A percentile compares a stretch with the other conserved stretches of the same genome.
Conservation (phyloP, 352 stramenopile genomes). For the Stramenopiles sp. region DNA sequence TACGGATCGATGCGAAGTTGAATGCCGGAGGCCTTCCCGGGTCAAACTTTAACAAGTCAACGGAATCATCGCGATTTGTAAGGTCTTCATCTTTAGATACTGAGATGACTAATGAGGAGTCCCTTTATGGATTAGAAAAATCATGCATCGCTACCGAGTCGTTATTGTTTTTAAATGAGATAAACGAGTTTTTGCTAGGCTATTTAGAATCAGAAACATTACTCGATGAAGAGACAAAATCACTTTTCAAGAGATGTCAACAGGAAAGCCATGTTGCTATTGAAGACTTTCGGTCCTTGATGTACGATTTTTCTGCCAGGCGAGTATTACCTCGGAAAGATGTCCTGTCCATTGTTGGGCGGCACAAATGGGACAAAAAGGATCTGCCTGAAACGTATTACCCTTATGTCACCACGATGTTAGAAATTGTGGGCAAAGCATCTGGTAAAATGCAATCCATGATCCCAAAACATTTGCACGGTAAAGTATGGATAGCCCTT, state of each 20-base stretch:
- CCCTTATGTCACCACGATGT: constrained; percentile 2
- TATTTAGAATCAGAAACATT: not conserved
- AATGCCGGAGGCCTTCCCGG: not conserved
- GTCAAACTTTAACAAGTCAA: no score
- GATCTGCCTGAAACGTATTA: constrained; percentile 11
- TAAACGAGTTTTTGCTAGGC: not conserved
- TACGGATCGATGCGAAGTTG: not conserved
- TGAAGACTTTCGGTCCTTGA: not conserved
- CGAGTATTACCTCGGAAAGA: not conserved
- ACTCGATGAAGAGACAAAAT: not conserved
- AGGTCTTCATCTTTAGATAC: not conserved
- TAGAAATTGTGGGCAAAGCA: constrained; percentile 3
- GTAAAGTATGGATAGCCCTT: not conserved
- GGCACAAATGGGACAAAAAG: constrained; percentile 5
- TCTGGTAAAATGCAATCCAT: constrained; percentile 9
- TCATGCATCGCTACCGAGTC: not conserved
- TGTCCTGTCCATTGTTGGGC: not conserved
- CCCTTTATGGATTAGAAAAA: not conserved
- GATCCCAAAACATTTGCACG: constrained; percentile 2
- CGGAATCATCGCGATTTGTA: constrained; percentile 7
- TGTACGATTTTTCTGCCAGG: not conserved
- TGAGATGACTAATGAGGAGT: constrained; percentile 1
- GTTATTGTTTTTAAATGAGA: constrained; percentile 3
- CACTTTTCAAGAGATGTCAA: not conserved
- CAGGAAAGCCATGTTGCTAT: not conserved